Base-by-base conservation (phyloP, 179 eudicot species). In the Silene vulgaris region DNA sequence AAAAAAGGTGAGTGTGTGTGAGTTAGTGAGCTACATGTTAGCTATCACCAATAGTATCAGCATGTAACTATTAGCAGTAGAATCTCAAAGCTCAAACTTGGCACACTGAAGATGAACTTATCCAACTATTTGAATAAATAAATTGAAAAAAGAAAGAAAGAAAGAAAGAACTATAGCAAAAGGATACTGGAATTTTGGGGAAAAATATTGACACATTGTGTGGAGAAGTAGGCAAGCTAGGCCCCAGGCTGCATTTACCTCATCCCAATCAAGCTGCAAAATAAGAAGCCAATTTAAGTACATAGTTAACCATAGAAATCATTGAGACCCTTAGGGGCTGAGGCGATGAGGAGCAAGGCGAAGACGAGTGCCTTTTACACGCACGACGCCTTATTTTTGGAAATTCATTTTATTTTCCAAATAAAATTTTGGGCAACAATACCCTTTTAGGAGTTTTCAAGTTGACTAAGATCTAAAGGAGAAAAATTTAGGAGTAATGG, bases 191-290 rank as follows among this genome's bases (percentile, higher is more conserved):
- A 92, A 94, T 82, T 90, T 92, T 35, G 97, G 98, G 37, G 89
- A 80, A 79, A 88, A 94, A 83, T 94, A 87, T 80, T 94, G 98
- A 79, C 96, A 88, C 96, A 92, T 94, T 26, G 98, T 94, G 74
- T 94, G 98, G 72, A 94, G 96, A 74, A 94, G 97, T 79, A 94
- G 90, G 79, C 98, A 92, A 23, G 98, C 98, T 83, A 92, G 97
- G 76, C 98, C 98, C 98, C 98, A 92, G 65, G 98, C 96, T 79
- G 99, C 99, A 86, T 95, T 95, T 85, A 90, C 89, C 90, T 95
- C 99, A 81, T 95, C 99, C 99, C 99, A 95, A 77, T 95, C 99
- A 80, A 95, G 93, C 99, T 95, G 77, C 67, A 75, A 69, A 75
- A 73, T 29, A 62, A 23, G 40, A 35, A 43, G 40, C 62, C 32